phyloP scores from a whole-genome alignment of 176 grass and related monocot species.

The Oryza nivara region DNA sequence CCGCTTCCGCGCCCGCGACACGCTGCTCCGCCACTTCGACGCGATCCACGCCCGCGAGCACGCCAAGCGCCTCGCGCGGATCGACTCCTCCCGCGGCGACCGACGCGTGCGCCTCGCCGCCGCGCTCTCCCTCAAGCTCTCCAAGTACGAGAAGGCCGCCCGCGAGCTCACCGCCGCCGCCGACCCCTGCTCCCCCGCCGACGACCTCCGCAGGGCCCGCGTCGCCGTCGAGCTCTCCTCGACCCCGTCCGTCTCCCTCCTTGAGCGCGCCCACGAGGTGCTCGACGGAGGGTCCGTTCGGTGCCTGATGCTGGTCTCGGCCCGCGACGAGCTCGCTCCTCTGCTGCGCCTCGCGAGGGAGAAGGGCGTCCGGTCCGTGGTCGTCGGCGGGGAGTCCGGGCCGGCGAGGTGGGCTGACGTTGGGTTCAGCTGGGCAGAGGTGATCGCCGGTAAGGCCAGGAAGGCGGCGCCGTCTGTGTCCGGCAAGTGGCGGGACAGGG shows the following conservation, averaged over 20 bases:
- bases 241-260: conserved; percentile 33
- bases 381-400: conserved; percentile 52
- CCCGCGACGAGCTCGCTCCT: conserved; percentile 36
- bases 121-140: conserved; percentile 63
- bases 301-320: conserved; percentile 59
- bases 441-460: conserved; percentile 62
- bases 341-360: conserved; percentile 52
- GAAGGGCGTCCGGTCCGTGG: conserved; percentile 57
- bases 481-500: conserved; percentile 56
- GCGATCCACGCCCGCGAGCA: conserved; percentile 63
- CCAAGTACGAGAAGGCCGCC: conserved; percentile 71
- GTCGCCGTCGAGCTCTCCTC: conserved; percentile 37
- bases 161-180: conserved; percentile 47
- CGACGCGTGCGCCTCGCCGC: conserved; percentile 56
- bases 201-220: conserved; percentile 52
- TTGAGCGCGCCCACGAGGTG: conserved; percentile 44
- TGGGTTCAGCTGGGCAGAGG: conserved; percentile 54
- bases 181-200: conserved; percentile 35
- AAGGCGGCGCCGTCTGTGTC: conserved; percentile 43
- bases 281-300: conserved; percentile 53
- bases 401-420: conserved; percentile 55
- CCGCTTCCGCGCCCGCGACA: conserved; percentile 40
- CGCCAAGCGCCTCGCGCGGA: conserved; percentile 64
- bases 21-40: conserved; percentile 53
- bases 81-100: conserved; percentile 52